Evolutionary conservation across 148 eudicot species (phyloP).

Genomic region (Drosera capensis): DNA sequence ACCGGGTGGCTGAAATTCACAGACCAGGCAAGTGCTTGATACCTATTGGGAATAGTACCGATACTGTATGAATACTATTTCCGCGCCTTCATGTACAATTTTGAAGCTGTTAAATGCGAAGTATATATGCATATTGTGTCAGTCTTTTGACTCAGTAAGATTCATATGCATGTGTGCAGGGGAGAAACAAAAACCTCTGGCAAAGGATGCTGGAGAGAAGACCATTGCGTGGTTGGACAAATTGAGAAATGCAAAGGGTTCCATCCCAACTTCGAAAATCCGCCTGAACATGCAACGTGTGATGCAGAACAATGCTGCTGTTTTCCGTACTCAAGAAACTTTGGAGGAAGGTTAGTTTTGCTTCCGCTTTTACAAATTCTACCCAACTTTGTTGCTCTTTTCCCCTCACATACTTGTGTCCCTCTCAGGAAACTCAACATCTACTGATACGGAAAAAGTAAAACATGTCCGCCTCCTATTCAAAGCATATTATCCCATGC

Average conservation of each 20-base stretch:
- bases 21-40: slow-evolving; percentile 48
- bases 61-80: neutral
- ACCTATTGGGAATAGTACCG: neutral
- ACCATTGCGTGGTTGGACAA: slow-evolving; percentile 82
- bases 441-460: too few relatives aligned
- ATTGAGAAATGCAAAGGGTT: slow-evolving; percentile 66
- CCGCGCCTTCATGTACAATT: neutral
- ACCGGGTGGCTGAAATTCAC: slow-evolving; percentile 82
- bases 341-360: slow-evolving; percentile 70
- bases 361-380: too few relatives aligned
- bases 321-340: slow-evolving; percentile 85
- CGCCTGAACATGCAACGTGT: slow-evolving; percentile 87
- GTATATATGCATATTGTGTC: neutral
- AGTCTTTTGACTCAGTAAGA: neutral
- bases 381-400: neutral
- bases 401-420: neutral
- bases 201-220: slow-evolving; percentile 76
- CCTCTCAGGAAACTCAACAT: too few relatives aligned
- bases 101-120: neutral
- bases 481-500: too few relatives aligned
- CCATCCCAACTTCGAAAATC: slow-evolving; percentile 72
- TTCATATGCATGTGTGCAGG: slow-evolving; percentile 25
- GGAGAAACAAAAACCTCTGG: slow-evolving; percentile 65
- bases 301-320: slow-evolving; percentile 98
- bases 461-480: too few relatives aligned